Percentiles rank a stretch among this genome's conserved stretches.
phyloP scores from a whole-genome alignment of 257 asterid genomes.

The Nicotiana knightiana region DNA sequence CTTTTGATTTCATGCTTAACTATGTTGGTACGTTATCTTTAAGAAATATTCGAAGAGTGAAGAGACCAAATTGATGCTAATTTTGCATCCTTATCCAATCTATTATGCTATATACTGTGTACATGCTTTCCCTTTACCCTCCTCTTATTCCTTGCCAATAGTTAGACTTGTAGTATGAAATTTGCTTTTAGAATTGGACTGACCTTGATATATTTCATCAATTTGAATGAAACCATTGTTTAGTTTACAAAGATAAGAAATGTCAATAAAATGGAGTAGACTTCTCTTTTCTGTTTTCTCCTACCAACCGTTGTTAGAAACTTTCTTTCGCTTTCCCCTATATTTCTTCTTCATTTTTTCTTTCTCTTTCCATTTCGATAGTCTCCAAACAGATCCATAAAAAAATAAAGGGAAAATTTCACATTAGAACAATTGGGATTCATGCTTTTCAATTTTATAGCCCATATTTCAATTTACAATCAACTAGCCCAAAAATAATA shows the following conservation, averaged over 20 bases:
- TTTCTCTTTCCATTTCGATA: neutral
- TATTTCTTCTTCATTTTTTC: neutral
- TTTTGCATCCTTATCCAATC: neutral
- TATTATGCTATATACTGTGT: neutral
- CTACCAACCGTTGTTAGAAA: neutral
- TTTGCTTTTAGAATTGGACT: neutral
- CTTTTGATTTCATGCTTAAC: conserved; percentile 93
- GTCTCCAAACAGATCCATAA: neutral
- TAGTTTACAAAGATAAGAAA: neutral
- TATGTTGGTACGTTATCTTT: conserved; percentile 58
- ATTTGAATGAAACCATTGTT: neutral
- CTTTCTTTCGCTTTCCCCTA: neutral
- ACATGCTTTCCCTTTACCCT: neutral
- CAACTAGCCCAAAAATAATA: too few relatives aligned
- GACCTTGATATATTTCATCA: neutral
- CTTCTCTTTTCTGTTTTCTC: neutral
- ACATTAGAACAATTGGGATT: too few relatives aligned
- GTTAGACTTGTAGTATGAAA: neutral
- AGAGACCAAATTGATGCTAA: neutral
- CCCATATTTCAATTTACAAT: too few relatives aligned
- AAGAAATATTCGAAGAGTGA: neutral
- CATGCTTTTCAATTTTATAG: too few relatives aligned
- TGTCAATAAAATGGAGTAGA: neutral
- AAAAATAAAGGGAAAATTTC: neutral
- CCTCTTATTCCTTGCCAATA: neutral